Percentiles rank a stretch among this genome's conserved stretches.
Evolutionary conservation across 2,329 filamentous ascomycete species (phyloP).

Genomic region (Bipolaris zeicola): DNA sequence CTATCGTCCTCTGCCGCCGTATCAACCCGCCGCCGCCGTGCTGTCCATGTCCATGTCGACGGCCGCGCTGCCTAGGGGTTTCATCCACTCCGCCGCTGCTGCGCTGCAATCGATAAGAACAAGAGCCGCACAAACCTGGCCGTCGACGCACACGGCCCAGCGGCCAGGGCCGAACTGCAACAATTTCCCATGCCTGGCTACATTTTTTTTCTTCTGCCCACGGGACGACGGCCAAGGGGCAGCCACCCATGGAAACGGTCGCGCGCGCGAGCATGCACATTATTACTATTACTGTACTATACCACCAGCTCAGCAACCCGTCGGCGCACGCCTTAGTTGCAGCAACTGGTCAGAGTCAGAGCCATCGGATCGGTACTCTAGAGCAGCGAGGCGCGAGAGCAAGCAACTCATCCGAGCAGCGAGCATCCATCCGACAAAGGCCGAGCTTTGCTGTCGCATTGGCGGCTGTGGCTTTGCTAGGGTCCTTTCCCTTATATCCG

Average conservation of each 20-base stretch:
- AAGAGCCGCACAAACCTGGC: constrained; percentile 18
- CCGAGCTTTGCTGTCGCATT: constrained; percentile 22
- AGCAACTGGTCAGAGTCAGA: constrained; percentile 18
- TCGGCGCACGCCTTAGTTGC: constrained; percentile 9
- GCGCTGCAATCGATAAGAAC: constrained; percentile 28
- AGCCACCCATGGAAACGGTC: constrained; percentile 9
- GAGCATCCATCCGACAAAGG: constrained; percentile 25
- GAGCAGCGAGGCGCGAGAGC: constrained; percentile 13
- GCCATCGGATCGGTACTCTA: constrained; percentile 10
- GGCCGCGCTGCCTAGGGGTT: constrained; percentile 12
- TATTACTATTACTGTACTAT: no score
- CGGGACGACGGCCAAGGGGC: background rate
- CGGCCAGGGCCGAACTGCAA: background rate
- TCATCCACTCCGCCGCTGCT: constrained; percentile 15
- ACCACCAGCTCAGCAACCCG: background rate
- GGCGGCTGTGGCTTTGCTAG: constrained; percentile 31
- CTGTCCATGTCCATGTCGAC: background rate
- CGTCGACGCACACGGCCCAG: background rate
- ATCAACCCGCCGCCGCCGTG: constrained; percentile 2
- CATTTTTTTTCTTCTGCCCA: background rate
- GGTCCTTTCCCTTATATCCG: constrained; percentile 26
- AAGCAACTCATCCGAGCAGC: constrained; percentile 31
- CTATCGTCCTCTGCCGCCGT: background rate
- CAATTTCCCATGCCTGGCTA: background rate
- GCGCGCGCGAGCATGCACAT: constrained; percentile 2